Evolutionary conservation across 345 rosid species (phyloP).

Genomic region (Jatropha curcas): DNA sequence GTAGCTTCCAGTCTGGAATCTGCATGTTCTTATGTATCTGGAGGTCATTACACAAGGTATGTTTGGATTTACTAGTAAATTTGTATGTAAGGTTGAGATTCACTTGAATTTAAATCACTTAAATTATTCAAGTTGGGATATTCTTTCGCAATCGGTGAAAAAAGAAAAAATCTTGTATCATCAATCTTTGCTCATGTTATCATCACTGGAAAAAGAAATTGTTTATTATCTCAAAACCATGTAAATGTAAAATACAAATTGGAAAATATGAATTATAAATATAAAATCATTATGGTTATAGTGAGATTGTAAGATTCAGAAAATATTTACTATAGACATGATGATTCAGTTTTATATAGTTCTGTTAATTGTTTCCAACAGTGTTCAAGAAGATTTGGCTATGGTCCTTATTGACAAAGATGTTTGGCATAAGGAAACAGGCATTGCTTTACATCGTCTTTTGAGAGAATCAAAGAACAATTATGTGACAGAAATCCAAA

Average conservation of each 20-base stretch:
- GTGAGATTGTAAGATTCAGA: neutral
- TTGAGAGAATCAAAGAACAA: slow-evolving; percentile 32
- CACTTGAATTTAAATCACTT: slow-evolving; percentile 1
- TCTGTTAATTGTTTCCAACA: slow-evolving; percentile 29
- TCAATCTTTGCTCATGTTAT: neutral
- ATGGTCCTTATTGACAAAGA: slow-evolving; percentile 79
- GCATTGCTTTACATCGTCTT: slow-evolving; percentile 31
- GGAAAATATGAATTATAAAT: neutral
- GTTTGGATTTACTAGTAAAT: neutral
- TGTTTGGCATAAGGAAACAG: slow-evolving; percentile 59
- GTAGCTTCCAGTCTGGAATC: slow-evolving; percentile 42
- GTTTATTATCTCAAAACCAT: neutral
- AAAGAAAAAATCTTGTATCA: neutral
- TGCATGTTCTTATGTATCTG: slow-evolving; percentile 43
- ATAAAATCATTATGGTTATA: neutral
- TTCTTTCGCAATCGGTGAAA: neutral
- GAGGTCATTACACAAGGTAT: slow-evolving; percentile 45
- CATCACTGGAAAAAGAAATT: neutral
- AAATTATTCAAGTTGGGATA: neutral
- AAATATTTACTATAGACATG: neutral
- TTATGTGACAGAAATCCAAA: slow-evolving; percentile 24
- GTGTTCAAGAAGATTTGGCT: slow-evolving; percentile 39
- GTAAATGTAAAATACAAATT: neutral
- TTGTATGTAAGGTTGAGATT: slow-evolving; percentile 2
- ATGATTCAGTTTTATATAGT: slow-evolving; percentile 1